Conservation (phyloP, 352 stramenopile genomes). For the Aphanomyces invadans region DNA sequence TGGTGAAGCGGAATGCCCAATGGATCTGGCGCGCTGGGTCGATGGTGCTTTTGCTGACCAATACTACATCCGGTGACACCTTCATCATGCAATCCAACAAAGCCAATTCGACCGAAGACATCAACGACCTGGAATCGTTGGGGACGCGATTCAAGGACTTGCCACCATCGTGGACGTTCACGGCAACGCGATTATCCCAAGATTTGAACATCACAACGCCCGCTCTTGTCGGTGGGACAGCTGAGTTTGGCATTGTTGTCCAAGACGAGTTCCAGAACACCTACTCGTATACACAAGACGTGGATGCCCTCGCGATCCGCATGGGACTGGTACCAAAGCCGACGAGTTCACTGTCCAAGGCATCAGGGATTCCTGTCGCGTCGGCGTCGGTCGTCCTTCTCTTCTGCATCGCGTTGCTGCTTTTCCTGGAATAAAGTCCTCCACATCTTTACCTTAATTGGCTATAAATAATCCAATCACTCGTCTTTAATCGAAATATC, state of each 20-base stretch:
- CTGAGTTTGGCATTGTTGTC: neutral
- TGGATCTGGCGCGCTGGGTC: neutral
- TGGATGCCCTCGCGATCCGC: neutral
- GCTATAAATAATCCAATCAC: constrained; percentile 6
- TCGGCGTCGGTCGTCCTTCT: neutral
- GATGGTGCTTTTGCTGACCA: neutral
- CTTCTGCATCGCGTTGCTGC: no score
- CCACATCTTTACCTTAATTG: neutral
- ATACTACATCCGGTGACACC: neutral
- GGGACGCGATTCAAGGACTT: neutral
- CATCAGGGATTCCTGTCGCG: neutral
- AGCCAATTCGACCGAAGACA: neutral
- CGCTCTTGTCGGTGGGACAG: neutral
- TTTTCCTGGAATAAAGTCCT: no score
- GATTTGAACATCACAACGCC: neutral
- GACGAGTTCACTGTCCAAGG: neutral
- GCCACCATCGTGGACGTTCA: neutral
- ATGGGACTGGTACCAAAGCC: neutral
- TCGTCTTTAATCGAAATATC: neutral
- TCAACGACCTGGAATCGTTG: neutral
- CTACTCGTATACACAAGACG: neutral
- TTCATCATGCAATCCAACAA: neutral
- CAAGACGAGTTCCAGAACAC: neutral
- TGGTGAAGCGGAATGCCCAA: neutral
- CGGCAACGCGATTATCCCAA: neutral